Conservation (phyloP, 2,329 filamentous ascomycete species). For the Scytalidium lignicola region DNA sequence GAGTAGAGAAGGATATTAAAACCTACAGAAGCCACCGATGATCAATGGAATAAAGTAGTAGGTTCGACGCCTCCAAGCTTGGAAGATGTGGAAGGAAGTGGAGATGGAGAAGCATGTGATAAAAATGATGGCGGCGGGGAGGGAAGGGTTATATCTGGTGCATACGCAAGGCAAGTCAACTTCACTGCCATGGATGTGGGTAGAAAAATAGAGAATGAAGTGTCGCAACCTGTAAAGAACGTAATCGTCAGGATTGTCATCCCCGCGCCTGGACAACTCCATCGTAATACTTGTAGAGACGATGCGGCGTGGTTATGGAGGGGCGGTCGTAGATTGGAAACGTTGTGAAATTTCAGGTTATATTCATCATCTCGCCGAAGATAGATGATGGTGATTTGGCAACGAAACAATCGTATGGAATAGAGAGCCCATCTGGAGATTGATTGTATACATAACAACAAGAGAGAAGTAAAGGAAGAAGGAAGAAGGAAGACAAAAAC, state of each 20-base stretch:
- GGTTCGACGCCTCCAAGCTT: slow-evolving; percentile 21
- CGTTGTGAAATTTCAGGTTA: too few relatives aligned
- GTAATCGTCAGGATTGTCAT: slow-evolving; percentile 26
- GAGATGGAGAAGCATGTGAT: slow-evolving; percentile 27
- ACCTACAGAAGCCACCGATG: slow-evolving; percentile 41
- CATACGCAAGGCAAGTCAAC: slow-evolving; percentile 23
- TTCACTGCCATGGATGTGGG: slow-evolving; percentile 7
- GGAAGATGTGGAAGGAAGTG: slow-evolving; percentile 26
- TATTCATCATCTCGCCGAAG: too few relatives aligned
- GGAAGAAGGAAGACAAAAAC: too few relatives aligned
- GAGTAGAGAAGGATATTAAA: slow-evolving; percentile 11
- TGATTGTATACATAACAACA: too few relatives aligned
- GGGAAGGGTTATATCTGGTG: slow-evolving; percentile 41
- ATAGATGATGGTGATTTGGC: too few relatives aligned
- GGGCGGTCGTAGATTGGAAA: too few relatives aligned
- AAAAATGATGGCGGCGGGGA: slow-evolving; percentile 37
- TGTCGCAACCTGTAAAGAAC: slow-evolving; percentile 12
- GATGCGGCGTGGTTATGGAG: too few relatives aligned
- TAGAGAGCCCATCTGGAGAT: too few relatives aligned
- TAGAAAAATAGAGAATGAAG: background rate
- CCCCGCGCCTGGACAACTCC: background rate
- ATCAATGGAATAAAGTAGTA: slow-evolving; percentile 40
- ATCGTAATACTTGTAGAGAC: too few relatives aligned
- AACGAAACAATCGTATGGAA: too few relatives aligned
- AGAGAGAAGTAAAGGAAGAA: too few relatives aligned